Evolutionary conservation across 2,329 filamentous ascomycete genomes (phyloP).

Genomic region (Alternaria sp.): DNA sequence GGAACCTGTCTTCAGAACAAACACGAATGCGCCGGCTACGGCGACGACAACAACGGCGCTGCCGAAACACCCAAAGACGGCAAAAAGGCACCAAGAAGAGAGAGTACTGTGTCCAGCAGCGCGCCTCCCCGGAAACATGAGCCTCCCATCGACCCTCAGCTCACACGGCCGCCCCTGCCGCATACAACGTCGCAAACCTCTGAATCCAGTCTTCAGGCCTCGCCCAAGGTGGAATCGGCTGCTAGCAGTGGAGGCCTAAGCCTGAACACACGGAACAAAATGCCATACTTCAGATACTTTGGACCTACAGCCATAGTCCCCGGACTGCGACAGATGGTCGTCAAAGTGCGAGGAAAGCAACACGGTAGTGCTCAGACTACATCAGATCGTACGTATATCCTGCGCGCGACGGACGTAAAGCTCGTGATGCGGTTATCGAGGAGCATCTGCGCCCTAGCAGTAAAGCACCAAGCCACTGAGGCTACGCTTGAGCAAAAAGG

Average conservation of each 20-base stretch:
- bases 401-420: not conserved
- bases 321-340: slow-evolving; percentile 92
- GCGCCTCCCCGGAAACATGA: slow-evolving; percentile 27
- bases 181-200: slow-evolving; percentile 36
- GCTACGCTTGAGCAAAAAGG: not conserved
- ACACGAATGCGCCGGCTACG: slow-evolving; percentile 59
- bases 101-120: slow-evolving; percentile 25
- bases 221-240: slow-evolving; percentile 34
- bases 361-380: slow-evolving; percentile 67
- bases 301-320: slow-evolving; percentile 90
- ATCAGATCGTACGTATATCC: slow-evolving; percentile 54
- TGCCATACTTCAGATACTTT: slow-evolving; percentile 91
- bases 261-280: slow-evolving; percentile 67
- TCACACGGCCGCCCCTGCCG: slow-evolving; percentile 36
- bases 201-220: slow-evolving; percentile 30
- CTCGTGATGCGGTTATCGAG: not conserved
- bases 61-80: slow-evolving; percentile 31
- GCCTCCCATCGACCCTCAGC: slow-evolving; percentile 37
- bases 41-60: slow-evolving; percentile 45
- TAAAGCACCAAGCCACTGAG: not conserved
- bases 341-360: slow-evolving; percentile 73
- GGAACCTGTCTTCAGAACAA: slow-evolving; percentile 59
- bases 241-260: slow-evolving; percentile 40
- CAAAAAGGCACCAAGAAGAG: slow-evolving; percentile 35
- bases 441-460: not conserved